These are phyloP conservation scores for Rhizomucor pusillus DNA, from an alignment of 371 early-diverging fungal genomes.

Conservation along the genomic window DNA sequence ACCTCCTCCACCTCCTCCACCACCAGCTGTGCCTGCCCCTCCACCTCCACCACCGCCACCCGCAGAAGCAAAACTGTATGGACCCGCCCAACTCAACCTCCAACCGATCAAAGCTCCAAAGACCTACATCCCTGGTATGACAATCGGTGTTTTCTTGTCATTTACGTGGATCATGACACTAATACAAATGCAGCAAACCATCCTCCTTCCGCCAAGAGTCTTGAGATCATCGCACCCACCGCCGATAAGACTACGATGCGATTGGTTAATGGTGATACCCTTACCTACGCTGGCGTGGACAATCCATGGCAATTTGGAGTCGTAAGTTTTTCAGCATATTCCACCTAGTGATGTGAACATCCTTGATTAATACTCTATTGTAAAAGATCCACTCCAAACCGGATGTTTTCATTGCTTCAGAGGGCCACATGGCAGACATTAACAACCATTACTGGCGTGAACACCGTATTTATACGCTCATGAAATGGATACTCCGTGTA, in stretches of 20 bases:
- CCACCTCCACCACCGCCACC: slow-evolving; percentile 18
- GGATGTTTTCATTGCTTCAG: slow-evolving; percentile 40
- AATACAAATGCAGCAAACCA: not conserved
- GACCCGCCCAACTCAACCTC: not conserved
- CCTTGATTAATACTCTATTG: not conserved
- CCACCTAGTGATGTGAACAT: not conserved
- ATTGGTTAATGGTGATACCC: slow-evolving; percentile 9
- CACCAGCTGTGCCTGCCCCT: not conserved
- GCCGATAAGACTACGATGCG: slow-evolving; percentile 27
- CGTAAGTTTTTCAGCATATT: slow-evolving; percentile 14
- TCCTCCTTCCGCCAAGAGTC: slow-evolving; percentile 10
- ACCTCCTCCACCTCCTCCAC: slow-evolving; percentile 4
- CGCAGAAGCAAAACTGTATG: slow-evolving; percentile 11
- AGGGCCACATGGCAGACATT: slow-evolving; percentile 27
- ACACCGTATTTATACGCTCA: slow-evolving; percentile 38
- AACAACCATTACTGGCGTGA: slow-evolving; percentile 42
- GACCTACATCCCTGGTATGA: slow-evolving; percentile 13
- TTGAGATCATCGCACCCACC: slow-evolving; percentile 37
- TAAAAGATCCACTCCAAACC: slow-evolving; percentile 41
- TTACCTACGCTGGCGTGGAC: slow-evolving; percentile 18
- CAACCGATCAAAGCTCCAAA: slow-evolving; percentile 12
- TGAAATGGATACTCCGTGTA: slow-evolving; percentile 51
- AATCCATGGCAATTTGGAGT: slow-evolving; percentile 33
- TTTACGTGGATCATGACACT: too few species aligned
- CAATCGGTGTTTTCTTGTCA: not conserved